A percentile compares a stretch with the other conserved stretches of the same genome.
phyloP scores from a whole-genome alignment of 176 grass and related monocot species.

The Eragrostis nindensis region DNA sequence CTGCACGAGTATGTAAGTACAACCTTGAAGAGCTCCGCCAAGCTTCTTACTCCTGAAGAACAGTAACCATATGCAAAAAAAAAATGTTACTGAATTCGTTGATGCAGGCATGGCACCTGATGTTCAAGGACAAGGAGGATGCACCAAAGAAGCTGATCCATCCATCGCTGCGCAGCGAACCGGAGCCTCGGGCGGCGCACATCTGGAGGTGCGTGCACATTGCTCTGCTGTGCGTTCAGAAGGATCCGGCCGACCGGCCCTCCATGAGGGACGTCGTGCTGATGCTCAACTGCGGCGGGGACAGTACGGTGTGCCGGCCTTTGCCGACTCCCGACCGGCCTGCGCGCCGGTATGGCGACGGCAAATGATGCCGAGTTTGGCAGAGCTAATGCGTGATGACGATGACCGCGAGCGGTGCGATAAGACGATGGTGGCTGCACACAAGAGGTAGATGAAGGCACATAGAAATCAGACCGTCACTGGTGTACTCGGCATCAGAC shows the following conservation, averaged over 20 bases:
- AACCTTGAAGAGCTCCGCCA: background rate
- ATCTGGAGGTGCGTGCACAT: background rate
- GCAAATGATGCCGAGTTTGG: background rate
- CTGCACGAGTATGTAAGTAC: conserved; percentile 19
- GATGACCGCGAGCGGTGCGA: background rate
- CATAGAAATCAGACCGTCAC: no score
- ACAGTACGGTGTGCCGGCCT: no score
- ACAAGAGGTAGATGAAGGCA: no score
- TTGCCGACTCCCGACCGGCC: background rate
- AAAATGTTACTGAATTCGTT: background rate
- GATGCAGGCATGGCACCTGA: conserved; percentile 1
- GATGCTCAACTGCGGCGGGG: no score
- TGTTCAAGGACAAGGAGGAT: background rate
- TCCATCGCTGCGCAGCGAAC: background rate
- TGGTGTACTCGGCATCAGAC: no score
- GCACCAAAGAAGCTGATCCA: background rate
- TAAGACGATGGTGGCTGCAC: background rate
- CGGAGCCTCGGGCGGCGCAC: background rate
- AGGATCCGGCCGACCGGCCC: no score
- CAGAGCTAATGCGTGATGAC: background rate
- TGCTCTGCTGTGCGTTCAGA: no score
- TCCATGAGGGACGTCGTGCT: no score
- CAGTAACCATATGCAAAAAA: no score
- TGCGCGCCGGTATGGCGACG: background rate
- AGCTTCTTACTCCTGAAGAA: no score